Evolutionary conservation across 202 grass and related monocot genomes (phyloP).

Genomic region (Zizania palustris): DNA sequence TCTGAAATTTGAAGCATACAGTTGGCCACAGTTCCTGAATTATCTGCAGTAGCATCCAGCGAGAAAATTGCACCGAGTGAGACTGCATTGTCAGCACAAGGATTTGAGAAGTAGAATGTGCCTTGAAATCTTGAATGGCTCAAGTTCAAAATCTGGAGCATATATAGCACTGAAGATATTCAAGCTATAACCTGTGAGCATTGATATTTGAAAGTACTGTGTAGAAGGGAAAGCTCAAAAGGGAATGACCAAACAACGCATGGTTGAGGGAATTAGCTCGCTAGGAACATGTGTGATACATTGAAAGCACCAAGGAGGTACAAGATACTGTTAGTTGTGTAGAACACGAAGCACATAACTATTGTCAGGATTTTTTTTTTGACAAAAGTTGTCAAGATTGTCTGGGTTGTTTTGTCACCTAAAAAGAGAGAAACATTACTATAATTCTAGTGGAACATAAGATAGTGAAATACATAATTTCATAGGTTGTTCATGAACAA

Average conservation of each 20-base stretch:
- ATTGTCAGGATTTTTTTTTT: background rate
- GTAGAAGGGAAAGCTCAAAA: background rate
- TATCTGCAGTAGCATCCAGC: constrained; percentile 5
- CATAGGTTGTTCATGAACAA: background rate
- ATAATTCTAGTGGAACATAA: constrained; percentile 19
- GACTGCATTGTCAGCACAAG: constrained; percentile 1
- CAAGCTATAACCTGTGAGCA: background rate
- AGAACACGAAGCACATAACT: background rate
- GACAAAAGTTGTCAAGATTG: too few species aligned
- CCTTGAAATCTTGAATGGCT: too few species aligned
- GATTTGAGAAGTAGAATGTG: background rate
- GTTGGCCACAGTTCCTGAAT: constrained; percentile 44
- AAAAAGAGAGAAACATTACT: background rate
- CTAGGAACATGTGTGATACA: background rate
- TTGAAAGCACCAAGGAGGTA: background rate
- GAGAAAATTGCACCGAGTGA: background rate
- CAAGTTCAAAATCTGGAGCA: background rate
- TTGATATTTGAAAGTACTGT: background rate
- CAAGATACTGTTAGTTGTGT: background rate
- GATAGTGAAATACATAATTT: background rate
- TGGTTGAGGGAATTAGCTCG: background rate
- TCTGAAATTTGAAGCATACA: constrained; percentile 36
- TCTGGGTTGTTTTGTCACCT: background rate
- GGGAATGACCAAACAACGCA: background rate
- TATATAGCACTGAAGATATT: background rate